phyloP scores from a whole-genome alignment of 208 protist species.

The Blechomonas ayalai region DNA sequence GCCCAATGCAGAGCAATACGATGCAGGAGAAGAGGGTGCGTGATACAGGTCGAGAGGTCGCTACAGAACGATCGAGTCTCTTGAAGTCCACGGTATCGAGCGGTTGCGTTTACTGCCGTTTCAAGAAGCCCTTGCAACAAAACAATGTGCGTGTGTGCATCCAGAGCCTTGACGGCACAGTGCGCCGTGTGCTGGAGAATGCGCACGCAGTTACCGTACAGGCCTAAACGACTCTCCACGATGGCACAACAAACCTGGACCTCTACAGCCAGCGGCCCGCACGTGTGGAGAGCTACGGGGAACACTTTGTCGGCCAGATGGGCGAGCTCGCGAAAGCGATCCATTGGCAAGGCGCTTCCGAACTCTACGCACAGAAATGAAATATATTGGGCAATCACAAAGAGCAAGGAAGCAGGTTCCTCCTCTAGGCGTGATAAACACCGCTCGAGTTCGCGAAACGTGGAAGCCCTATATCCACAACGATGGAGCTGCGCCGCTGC shows the following conservation, averaged over 20 bases:
- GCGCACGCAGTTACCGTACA: constrained; percentile 41
- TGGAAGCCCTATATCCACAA: constrained; percentile 8
- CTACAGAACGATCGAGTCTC: constrained; percentile 30
- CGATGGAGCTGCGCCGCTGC: constrained; percentile 29
- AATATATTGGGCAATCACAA: constrained; percentile 59
- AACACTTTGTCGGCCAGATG: constrained; percentile 33
- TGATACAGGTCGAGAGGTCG: constrained; percentile 19
- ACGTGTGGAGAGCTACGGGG: constrained; percentile 14
- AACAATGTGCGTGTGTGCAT: constrained; percentile 7
- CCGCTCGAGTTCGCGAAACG: constrained; percentile 37
- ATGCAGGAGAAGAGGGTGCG: constrained; percentile 34
- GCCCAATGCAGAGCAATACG: constrained; percentile 73
- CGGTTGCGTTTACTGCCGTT: constrained; percentile 32
- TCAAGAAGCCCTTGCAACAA: constrained; percentile 47
- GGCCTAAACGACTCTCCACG: constrained; percentile 44
- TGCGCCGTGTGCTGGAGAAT: constrained; percentile 22
- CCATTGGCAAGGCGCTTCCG: constrained; percentile 23
- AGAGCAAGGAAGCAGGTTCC: constrained; percentile 24
- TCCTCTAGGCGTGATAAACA: constrained; percentile 21
- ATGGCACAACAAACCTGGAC: constrained; percentile 49
- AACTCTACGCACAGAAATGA: constrained; percentile 37
- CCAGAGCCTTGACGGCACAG: constrained; percentile 12
- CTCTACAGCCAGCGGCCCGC: constrained; percentile 28
- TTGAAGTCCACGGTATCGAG: constrained; percentile 31
- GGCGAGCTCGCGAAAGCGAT: constrained; percentile 62